Evolutionary conservation across 2,329 filamentous ascomycete species (phyloP).

Genomic region (Colletotrichum sp.): DNA sequence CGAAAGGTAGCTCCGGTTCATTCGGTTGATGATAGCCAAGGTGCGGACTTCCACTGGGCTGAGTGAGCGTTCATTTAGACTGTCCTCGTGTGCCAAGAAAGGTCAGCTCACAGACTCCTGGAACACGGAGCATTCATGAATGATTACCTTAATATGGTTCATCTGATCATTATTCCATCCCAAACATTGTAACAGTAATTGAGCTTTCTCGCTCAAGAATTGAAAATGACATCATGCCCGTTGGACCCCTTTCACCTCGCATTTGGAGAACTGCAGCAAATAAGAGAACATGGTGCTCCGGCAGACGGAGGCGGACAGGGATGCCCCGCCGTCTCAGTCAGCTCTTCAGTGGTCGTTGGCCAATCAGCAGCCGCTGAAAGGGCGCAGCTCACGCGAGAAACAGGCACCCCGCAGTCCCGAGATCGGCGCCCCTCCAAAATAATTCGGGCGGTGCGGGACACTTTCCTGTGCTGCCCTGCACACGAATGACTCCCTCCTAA

Average conservation of each 20-base stretch:
- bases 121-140: neutral
- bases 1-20: neutral
- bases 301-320: slow-evolving; percentile 12
- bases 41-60: neutral
- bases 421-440: slow-evolving; percentile 14
- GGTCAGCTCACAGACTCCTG: neutral
- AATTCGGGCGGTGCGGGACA: neutral
- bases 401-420: slow-evolving; percentile 15
- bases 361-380: neutral
- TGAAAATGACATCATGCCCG: neutral
- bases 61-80: neutral
- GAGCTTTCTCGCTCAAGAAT: no score
- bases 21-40: neutral
- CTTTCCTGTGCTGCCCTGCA: neutral
- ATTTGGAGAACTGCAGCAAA: neutral
- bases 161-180: neutral
- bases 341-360: neutral
- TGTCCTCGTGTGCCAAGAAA: neutral
- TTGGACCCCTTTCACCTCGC: neutral
- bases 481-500: neutral
- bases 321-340: neutral
- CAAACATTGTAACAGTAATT: neutral
- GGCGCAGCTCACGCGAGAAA: neutral
- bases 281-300: neutral
- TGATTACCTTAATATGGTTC: neutral